Evolutionary conservation across 345 rosid species (phyloP), one percentile per base, ranked within the genome.

Genomic region (Psidium friedrichsthalianum): DNA sequence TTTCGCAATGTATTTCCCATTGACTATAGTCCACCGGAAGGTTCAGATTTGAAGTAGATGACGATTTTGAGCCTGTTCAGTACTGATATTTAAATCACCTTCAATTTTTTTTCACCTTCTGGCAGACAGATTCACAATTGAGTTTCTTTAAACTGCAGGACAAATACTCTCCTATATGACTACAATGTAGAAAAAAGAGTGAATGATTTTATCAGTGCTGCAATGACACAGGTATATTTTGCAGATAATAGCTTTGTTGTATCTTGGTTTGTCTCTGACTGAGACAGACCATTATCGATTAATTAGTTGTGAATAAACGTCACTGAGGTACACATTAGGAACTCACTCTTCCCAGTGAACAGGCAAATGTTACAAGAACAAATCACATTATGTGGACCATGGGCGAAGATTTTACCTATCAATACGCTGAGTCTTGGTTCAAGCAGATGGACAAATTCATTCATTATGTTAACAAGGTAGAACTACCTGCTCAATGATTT

Each of bases 301-400:
- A 20, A 69, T 36, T 69, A 69, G 24, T 18, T 36, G 59, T 56
- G 80, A 8, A 2, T 18, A 36, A 69, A 69, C 47, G 5, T 69
- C 47, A 0, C 36, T 69, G 47, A 18, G n/a, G 29, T 36, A 36
- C 42, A 25, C 12, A 36, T 11, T 78, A 52, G 40, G 53, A 8
- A 6, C 74, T 51, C 56, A 36, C 58, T 74, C 42, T 59, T 56
- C 29, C 54, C 7, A 11, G 15, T 82, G 56, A 84, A 29, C 84
- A 96, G 98, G 97, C 94, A 40, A 96, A 93, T 85, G 95, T 96
- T 84, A 96, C 91, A 11, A 88, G 94, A 85, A 93, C 93, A 55
- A 94, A 93, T 88, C 98, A 96, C 88, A 92, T 96, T 40, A 95
- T 96, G 99, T 96, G 98, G 99, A 96, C 99, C 51, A 96, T 96